These are phyloP conservation scores for Fusarium pseudoanthophilum DNA, from an alignment of 2,329 filamentous ascomycete genomes.

Conservation along the genomic window DNA sequence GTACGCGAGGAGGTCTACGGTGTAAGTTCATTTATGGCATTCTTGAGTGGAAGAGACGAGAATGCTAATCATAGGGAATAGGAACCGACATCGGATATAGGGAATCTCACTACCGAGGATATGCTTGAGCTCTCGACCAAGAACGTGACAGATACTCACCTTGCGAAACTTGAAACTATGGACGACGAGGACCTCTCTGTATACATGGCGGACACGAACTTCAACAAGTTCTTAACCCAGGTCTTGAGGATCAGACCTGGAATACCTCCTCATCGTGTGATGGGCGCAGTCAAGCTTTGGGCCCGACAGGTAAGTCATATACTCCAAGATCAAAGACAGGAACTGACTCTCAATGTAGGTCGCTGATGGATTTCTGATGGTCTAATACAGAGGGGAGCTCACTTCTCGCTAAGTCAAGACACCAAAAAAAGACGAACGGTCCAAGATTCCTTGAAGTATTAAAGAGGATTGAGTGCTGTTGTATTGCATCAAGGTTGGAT, in stretches of 20 bases:
- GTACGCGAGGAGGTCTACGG: background rate
- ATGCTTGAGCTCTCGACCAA: background rate
- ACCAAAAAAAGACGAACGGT: background rate
- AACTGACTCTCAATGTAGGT: background rate
- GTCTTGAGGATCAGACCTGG: background rate
- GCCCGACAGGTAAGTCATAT: background rate
- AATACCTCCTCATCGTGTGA: background rate
- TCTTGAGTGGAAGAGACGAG: background rate
- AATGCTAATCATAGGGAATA: background rate
- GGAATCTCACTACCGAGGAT: no score
- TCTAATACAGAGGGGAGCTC: background rate
- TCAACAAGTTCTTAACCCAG: background rate
- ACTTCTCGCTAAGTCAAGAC: background rate
- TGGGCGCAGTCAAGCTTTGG: background rate
- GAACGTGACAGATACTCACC: background rate
- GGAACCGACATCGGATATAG: background rate
- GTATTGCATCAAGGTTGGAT: background rate
- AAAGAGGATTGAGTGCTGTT: background rate
- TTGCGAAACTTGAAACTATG: background rate
- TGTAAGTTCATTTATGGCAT: background rate
- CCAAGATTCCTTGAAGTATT: background rate
- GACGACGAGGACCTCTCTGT: background rate
- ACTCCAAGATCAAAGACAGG: background rate
- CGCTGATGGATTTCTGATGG: background rate
- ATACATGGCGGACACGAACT: background rate